Conservation (phyloP, 1,284 basidiomycete species). For the Heterobasidion occidentale region DNA sequence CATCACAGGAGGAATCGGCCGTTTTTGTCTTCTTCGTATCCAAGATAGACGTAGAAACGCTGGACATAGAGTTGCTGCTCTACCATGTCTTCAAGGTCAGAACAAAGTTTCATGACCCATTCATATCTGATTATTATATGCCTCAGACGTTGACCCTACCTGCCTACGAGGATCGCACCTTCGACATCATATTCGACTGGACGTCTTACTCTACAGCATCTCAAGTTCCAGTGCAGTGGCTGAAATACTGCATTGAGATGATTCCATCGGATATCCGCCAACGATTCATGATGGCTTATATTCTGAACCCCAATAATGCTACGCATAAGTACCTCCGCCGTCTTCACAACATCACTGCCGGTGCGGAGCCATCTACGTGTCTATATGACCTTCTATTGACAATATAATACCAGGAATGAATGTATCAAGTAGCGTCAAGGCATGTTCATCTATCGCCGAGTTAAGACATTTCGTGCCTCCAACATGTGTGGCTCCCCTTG, state of each 20-base stretch:
- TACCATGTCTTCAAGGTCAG: conserved; percentile 75
- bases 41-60: conserved; percentile 71
- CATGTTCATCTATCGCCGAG: conserved; percentile 52
- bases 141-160: conserved; percentile 32
- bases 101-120: conserved; percentile 1
- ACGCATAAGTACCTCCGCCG: conserved; percentile 71
- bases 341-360: conserved; percentile 66
- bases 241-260: conserved; percentile 74
- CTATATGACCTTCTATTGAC: neutral
- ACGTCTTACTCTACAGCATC: conserved; percentile 73
- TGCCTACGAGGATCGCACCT: conserved; percentile 39
- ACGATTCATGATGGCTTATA: conserved; percentile 52
- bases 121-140: neutral
- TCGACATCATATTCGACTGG: conserved; percentile 78
- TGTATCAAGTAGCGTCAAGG: conserved; percentile 44
- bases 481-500: conserved; percentile 37
- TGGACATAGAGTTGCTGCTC: conserved; percentile 83
- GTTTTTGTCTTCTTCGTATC: conserved; percentile 59
- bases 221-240: conserved; percentile 77
- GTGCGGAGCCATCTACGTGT: conserved; percentile 27
- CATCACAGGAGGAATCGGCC: conserved; percentile 39
- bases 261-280: conserved; percentile 62
- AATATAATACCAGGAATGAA: conserved; percentile 35
- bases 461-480: conserved; percentile 48
- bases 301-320: conserved; percentile 75